These are phyloP conservation scores for Monosporozyma unispora DNA, from an alignment of 805 yeast genomes.

Conservation along the genomic window DNA sequence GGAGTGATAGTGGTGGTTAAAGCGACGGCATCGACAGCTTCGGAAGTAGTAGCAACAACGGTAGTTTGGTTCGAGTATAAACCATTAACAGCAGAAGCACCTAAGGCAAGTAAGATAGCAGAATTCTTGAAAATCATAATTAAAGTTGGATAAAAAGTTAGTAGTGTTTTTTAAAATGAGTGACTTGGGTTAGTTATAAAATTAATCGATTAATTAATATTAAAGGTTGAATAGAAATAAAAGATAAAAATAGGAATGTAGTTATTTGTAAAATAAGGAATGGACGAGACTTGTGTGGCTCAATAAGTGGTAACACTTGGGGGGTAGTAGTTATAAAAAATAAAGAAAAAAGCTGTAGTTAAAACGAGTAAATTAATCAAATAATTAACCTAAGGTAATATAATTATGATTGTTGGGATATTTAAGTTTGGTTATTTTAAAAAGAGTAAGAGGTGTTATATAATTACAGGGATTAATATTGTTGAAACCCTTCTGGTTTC, in stretches of 20 bases:
- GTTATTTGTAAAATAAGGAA: conserved; percentile 7
- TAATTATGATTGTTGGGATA: not conserved
- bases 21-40: conserved; percentile 9
- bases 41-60: conserved; percentile 14
- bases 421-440: not conserved
- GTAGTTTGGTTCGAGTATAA: not conserved
- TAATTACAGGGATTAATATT: not conserved
- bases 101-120: conserved; percentile 7
- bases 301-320: conserved; percentile 1
- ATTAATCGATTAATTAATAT: conserved; percentile 5
- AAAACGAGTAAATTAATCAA: not conserved
- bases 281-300: conserved; percentile 18
- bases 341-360: not conserved
- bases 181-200: conserved; percentile 2
- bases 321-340: not conserved
- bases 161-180: conserved; percentile 1
- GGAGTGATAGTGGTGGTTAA: conserved; percentile 17
- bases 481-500: conserved; percentile 1
- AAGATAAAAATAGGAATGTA: not conserved
- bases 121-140: conserved; percentile 8
- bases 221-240: not conserved
- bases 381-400: not conserved
- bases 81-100: conserved; percentile 5
- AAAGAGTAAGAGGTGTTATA: not conserved
- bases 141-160: not conserved